A percentile compares a stretch with the other conserved stretches of the same genome.
Evolutionary conservation across 805 yeast genomes (phyloP).

Genomic region (Sporopachydermia lactativora): DNA sequence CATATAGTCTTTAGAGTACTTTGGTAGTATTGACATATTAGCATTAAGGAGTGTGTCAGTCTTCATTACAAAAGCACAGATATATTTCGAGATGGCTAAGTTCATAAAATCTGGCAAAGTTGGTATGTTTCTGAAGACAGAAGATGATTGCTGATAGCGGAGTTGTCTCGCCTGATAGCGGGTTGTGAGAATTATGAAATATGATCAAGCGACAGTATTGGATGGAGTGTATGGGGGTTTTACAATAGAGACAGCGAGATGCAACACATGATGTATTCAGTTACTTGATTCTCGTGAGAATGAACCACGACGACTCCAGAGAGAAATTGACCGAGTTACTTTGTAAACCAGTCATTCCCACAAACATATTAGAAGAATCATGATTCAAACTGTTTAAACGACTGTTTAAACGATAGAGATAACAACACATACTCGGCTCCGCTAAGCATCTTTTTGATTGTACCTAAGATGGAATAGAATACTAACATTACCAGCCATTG

Average conservation of each 20-base stretch:
- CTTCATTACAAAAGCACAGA: neutral
- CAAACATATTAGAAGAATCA: slow-evolving; percentile 7
- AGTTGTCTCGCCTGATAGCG: too few relatives aligned
- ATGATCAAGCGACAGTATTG: too few relatives aligned
- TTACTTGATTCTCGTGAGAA: too few relatives aligned
- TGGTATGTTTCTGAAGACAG: slow-evolving; percentile 88
- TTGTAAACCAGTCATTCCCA: neutral
- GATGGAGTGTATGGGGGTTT: too few relatives aligned
- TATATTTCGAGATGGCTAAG: slow-evolving; percentile 34
- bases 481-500: slow-evolving; percentile 57
- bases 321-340: too few relatives aligned
- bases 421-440: neutral
- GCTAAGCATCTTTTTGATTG: slow-evolving; percentile 2
- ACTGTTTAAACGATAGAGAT: neutral
- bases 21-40: too few relatives aligned
- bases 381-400: slow-evolving; percentile 11
- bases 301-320: too few relatives aligned
- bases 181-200: too few relatives aligned
- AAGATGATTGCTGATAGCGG: too few relatives aligned
- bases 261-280: too few relatives aligned
- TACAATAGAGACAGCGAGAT: too few relatives aligned
- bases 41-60: slow-evolving; percentile 1
- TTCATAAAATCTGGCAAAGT: slow-evolving; percentile 99
- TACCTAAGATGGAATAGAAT: slow-evolving; percentile 14
- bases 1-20: too few relatives aligned